Evolutionary conservation across 495 filamentous ascomycete species (phyloP).

Genomic region (Daldinia bambusicola): DNA sequence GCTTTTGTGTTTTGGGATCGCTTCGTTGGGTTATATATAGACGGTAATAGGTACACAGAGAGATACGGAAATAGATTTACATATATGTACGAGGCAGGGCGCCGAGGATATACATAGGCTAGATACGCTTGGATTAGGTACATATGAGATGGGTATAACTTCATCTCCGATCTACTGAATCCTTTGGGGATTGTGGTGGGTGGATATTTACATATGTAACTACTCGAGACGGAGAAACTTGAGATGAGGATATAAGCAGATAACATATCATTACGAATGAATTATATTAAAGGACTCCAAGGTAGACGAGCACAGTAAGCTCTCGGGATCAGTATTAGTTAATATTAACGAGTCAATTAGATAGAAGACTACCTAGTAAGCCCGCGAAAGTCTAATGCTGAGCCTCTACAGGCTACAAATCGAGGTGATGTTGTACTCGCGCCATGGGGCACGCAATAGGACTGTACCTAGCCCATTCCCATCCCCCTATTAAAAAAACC

Average conservation of each 20-base stretch:
- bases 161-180: not conserved
- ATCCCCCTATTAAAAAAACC: conserved; percentile 39
- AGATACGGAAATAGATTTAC: not conserved
- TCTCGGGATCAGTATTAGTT: not conserved
- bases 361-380: not conserved
- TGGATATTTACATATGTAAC: no score
- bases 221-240: not conserved
- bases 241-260: not conserved
- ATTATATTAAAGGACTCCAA: not conserved
- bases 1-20: not conserved
- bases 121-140: not conserved
- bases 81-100: no score
- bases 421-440: not conserved
- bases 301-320: not conserved
- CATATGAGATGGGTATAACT: not conserved
- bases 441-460: not conserved
- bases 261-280: not conserved
- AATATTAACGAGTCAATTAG: not conserved
- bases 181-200: not conserved
- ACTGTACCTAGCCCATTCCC: not conserved
- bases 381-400: not conserved
- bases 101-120: not conserved
- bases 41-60: not conserved
- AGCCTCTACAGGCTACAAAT: not conserved
- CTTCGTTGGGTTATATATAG: not conserved